A percentile compares a stretch with the other conserved stretches of the same genome.
Conservation (phyloP, 2,329 filamentous ascomycete species). For the Fragosphaeria purpurea region DNA sequence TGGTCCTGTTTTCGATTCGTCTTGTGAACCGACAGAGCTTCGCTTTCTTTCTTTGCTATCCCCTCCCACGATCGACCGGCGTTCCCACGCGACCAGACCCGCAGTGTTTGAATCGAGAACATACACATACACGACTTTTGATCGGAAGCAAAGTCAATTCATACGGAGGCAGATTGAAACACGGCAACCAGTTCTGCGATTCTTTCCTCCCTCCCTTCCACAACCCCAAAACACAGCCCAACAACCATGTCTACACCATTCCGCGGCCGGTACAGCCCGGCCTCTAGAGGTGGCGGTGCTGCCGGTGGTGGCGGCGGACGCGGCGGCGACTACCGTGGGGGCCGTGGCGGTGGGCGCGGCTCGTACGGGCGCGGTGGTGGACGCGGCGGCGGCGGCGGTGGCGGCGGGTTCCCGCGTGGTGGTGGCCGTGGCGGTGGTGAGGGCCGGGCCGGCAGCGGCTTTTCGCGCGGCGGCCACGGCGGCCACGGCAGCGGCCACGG, state of each 20-base stretch:
- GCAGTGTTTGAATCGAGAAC: too few relatives aligned
- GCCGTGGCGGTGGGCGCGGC: conserved; percentile 23
- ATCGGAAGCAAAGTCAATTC: too few relatives aligned
- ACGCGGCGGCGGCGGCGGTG: conserved; percentile 25
- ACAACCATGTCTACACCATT: conserved; percentile 12
- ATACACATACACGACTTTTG: too few relatives aligned
- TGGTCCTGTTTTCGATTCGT: too few relatives aligned
- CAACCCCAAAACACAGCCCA: not conserved
- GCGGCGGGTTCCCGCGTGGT: conserved; percentile 1
- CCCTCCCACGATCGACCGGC: too few relatives aligned
- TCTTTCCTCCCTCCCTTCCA: not conserved
- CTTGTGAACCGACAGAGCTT: too few relatives aligned
- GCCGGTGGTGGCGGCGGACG: conserved; percentile 4
- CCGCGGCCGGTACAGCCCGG: conserved; percentile 14
- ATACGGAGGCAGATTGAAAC: too few relatives aligned
- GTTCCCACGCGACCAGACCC: too few relatives aligned
- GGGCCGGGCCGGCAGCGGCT: conserved; percentile 4
- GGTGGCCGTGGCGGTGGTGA: conserved; percentile 4
- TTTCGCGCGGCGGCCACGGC: conserved; percentile 4
- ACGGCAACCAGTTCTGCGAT: too few relatives aligned
- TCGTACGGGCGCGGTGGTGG: conserved; percentile 30
- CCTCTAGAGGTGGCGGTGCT: conserved; percentile 9
- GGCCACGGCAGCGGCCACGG: too few relatives aligned
- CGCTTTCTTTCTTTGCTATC: too few relatives aligned
- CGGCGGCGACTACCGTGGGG: conserved; percentile 1